Percentiles rank a stretch among this genome's conserved stretches.
Evolutionary conservation across 352 stramenopile species (phyloP).

Genomic region (Phytophthora kernoviae): DNA sequence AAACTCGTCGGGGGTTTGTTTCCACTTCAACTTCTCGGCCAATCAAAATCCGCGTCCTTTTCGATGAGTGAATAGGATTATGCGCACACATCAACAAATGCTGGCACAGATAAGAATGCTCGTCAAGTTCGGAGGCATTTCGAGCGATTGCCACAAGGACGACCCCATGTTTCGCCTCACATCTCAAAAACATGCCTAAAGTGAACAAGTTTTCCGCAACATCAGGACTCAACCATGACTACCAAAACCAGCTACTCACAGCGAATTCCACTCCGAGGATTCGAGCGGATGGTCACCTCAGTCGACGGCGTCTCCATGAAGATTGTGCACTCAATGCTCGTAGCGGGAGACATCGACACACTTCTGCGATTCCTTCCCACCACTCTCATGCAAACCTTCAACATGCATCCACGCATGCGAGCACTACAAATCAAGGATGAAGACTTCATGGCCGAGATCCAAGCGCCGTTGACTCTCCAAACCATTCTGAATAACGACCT

Average conservation of each 20-base stretch:
- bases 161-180: no score
- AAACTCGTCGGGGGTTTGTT: no score
- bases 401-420: slow-evolving; percentile 51
- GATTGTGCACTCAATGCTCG: slow-evolving; percentile 37
- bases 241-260: neutral
- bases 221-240: no score
- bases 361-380: slow-evolving; percentile 28
- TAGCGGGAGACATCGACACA: slow-evolving; percentile 19
- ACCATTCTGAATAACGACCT: slow-evolving; percentile 21
- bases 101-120: no score
- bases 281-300: slow-evolving; percentile 38
- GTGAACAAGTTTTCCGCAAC: no score
- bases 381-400: slow-evolving; percentile 44
- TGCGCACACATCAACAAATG: no score
- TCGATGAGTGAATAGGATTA: neutral
- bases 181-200: no score
- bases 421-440: slow-evolving; percentile 28
- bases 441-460: slow-evolving; percentile 38
- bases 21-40: no score
- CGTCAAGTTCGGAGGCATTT: no score
- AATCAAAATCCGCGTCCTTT: neutral
- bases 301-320: slow-evolving; percentile 29
- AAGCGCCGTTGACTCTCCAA: slow-evolving; percentile 20
- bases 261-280: slow-evolving; percentile 31
- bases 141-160: no score